A percentile compares a stretch with the other conserved stretches of the same genome.
These are phyloP conservation scores for Actinomortierella wolfii DNA, from an alignment of 371 early-diverging fungal genomes.

Conservation along the genomic window DNA sequence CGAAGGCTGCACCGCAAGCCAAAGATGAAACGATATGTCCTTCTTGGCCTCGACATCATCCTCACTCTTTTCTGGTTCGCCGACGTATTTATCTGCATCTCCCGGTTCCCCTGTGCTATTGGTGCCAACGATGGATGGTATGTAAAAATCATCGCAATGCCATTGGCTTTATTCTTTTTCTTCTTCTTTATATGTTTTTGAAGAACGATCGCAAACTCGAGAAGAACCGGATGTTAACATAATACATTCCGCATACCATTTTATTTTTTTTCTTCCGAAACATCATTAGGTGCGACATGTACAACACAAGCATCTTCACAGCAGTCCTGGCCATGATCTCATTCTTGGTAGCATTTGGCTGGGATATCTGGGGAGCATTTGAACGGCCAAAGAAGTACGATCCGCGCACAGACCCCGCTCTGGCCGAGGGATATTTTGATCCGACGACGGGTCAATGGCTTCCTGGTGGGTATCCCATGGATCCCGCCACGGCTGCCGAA, in stretches of 20 bases:
- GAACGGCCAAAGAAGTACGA: slow-evolving; percentile 12
- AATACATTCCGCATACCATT: not conserved
- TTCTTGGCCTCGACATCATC: slow-evolving; percentile 54
- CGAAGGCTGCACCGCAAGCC: slow-evolving; percentile 50
- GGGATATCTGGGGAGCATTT: slow-evolving; percentile 59
- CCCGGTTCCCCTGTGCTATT: slow-evolving; percentile 53
- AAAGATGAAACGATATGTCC: slow-evolving; percentile 55
- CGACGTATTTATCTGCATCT: slow-evolving; percentile 60
- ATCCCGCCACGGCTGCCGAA: too few species aligned
- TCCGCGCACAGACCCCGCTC: too few species aligned
- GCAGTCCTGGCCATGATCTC: slow-evolving; percentile 54
- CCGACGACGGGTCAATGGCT: too few species aligned
- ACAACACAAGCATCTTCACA: slow-evolving; percentile 62
- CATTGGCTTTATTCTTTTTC: not conserved
- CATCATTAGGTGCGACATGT: slow-evolving; percentile 59
- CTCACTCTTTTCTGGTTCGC: slow-evolving; percentile 59
- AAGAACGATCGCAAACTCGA: not conserved
- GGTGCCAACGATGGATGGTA: slow-evolving; percentile 52
- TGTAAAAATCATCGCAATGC: not conserved
- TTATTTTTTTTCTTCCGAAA: too few species aligned
- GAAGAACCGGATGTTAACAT: not conserved
- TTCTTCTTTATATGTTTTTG: slow-evolving; percentile 1
- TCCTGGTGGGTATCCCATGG: too few species aligned
- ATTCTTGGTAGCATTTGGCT: slow-evolving; percentile 51
- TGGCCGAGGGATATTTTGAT: too few species aligned